These are phyloP conservation scores for Penicillium diatomitis DNA, from an alignment of 495 filamentous ascomycete genomes.

Conservation along the genomic window DNA sequence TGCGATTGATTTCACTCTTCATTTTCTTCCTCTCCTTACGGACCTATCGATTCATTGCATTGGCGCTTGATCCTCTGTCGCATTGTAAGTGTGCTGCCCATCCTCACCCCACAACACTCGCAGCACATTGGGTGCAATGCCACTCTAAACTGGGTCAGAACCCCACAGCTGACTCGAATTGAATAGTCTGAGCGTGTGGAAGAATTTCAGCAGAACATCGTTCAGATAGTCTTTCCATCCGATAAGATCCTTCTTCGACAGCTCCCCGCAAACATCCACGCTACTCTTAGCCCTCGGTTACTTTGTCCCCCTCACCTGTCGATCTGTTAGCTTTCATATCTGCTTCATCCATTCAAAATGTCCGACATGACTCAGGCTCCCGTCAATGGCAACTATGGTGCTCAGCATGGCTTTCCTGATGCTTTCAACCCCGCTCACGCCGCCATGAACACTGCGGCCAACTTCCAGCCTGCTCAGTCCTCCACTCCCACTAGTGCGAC, in stretches of 20 bases:
- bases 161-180: conserved; percentile 5
- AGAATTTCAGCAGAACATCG: neutral
- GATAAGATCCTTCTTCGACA: neutral
- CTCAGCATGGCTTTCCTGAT: conserved; percentile 34
- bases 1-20: conserved; percentile 5
- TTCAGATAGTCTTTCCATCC: neutral
- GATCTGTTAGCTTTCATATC: conserved; percentile 2
- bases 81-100: conserved; percentile 25
- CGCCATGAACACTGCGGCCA: conserved; percentile 29
- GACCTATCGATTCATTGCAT: conserved; percentile 18
- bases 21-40: conserved; percentile 13
- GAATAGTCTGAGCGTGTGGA: conserved; percentile 1
- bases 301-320: conserved; percentile 2
- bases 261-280: conserved; percentile 6
- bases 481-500: conserved; percentile 35
- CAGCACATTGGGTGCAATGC: neutral
- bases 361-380: conserved; percentile 36
- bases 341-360: conserved; percentile 19
- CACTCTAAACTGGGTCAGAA: neutral
- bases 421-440: conserved; percentile 29
- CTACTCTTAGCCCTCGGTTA: conserved; percentile 11
- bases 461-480: conserved; percentile 38
- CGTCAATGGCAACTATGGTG: conserved; percentile 38
- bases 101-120: neutral
- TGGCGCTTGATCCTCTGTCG: conserved; percentile 18